Evolutionary conservation across 2,329 filamentous ascomycete genomes (phyloP), one percentile per base, ranked within the genome.

Genomic region (Monosporascus sp.): DNA sequence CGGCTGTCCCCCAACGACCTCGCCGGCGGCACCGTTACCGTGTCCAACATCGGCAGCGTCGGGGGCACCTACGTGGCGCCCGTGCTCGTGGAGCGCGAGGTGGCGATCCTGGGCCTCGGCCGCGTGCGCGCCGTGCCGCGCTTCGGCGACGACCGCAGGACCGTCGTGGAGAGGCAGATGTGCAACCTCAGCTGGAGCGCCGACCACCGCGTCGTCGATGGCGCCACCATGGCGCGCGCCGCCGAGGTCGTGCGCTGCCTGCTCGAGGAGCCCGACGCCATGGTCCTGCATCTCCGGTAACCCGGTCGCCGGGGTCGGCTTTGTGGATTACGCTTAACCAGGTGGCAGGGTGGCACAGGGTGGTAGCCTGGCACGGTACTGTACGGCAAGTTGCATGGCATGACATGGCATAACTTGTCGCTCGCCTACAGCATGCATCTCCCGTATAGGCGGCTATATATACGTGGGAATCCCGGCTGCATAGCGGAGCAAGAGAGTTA

Each of bases 141-240:
- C 3, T 97, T 97, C 70, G 79, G 75, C 52, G 78, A 77, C 48
- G 64, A 72, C 58, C 69, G 81, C 70, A 67, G 72, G 31, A 18
- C n/a, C n/a, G 75, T 97, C 14, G 79, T 92, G 14, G 84, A 83
- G 72, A 89, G 84, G 69, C 87, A 95, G 65, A 81, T 95, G 56
- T 87, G 87, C 68, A 91, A 95, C 66, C 90, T 97, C 63, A 97
- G 92, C 72, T 97, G 93, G 93, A 93, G 89, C 69, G 93, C 93
- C 6, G 92, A 97, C 71, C 94, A 99, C 72, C 79, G 94, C 20
- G 89, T 97, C 51, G 85, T 97, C 47, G 94, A 99, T 71, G 94
- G 94, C 2, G 93, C 93, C 47, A 96, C 92, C 55, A 90, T 96
- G 82, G 94, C 94, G 20, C 81, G 92, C 60, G 93, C 93, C 68